phyloP scores from a whole-genome alignment of 495 filamentous ascomycete species.

The Neurospora intermedia region DNA sequence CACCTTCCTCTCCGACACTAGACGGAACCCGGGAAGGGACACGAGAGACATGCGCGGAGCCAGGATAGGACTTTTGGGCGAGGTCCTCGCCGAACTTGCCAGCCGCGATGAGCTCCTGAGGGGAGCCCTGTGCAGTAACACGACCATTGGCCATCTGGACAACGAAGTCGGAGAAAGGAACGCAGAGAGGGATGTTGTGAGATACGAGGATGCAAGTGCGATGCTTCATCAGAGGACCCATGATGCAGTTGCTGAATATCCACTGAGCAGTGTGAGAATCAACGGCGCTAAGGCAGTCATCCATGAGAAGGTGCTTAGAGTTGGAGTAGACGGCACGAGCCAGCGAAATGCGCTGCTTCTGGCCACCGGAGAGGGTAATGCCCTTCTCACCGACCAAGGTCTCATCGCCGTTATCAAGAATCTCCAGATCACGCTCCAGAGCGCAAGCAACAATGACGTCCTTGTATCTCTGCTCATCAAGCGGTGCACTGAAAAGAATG shows the following conservation, averaged over 20 bases:
- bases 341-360: conserved; percentile 95
- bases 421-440: conserved; percentile 84
- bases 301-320: conserved; percentile 79
- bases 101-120: conserved; percentile 66
- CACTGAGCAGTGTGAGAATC: conserved; percentile 98
- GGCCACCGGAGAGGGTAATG: conserved; percentile 90
- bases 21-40: conserved; percentile 69
- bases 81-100: conserved; percentile 82
- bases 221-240: conserved; percentile 76
- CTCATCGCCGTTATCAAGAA: conserved; percentile 85
- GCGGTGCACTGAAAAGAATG: conserved; percentile 80
- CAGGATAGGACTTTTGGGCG: conserved; percentile 52
- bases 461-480: conserved; percentile 75
- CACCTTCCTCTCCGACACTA: conserved; percentile 44
- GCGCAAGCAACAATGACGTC: conserved; percentile 85
- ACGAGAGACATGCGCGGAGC: conserved; percentile 53
- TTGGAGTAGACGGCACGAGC: conserved; percentile 89
- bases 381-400: conserved; percentile 96
- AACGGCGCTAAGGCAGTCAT: conserved; percentile 96
- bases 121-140: conserved; percentile 61
- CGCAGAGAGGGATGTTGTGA: conserved; percentile 80
- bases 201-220: conserved; percentile 96
- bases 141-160: conserved; percentile 83
- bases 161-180: conserved; percentile 66
- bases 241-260: conserved; percentile 89